Evolutionary conservation across 2,329 filamentous ascomycete species (phyloP), one percentile per base, ranked within the genome.

Genomic region (Claviceps maximensis): DNA sequence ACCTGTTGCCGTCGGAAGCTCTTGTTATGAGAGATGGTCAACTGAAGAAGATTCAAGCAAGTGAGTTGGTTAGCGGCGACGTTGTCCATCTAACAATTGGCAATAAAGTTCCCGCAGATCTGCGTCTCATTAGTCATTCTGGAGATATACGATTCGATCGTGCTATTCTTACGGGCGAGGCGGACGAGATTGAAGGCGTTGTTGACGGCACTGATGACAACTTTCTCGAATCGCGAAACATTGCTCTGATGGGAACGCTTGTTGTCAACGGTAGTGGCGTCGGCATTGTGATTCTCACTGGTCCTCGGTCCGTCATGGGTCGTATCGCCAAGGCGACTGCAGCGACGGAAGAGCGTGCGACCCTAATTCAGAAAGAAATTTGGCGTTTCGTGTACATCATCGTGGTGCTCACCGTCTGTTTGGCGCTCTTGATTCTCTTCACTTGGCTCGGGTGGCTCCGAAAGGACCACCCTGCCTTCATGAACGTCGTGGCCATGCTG

Each of bases 31-130:
- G 75, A 12, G 71, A 75, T 44, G 72, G 73, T 3, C 62, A 71
- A 47, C 59, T 66, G 15, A 63, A 68, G 47, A 69, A 62, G 13
- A 53, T 75, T n/a, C 61, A 69, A 0, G 69, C 72, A 0, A 58
- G 65, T 1, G 68, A 74, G 27, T 67, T 76, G 2, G 74, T 74
- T 5, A 67, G 66, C 21, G 74, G 74, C 9, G 74, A 76, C 53
- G 60, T 76, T 23, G 67, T 76, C 7, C 66, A 73, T 10, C 60
- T 76, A 12, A 65, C 68, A 50, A 70, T 72, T 1, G 74, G 73
- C 4, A 70, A 75, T 60, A 74, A 73, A 8, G 71, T 76, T 4
- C 73, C 74, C 0, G 74, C 72, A 5, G 74, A 76, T 57, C 55
- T 75, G 29, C 69, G 73, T n/a, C 62, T 73, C 33, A 54, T 72